phyloP scores from a whole-genome alignment of 2,329 filamentous ascomycete genomes.

The Cadophora luteo-olivacea region DNA sequence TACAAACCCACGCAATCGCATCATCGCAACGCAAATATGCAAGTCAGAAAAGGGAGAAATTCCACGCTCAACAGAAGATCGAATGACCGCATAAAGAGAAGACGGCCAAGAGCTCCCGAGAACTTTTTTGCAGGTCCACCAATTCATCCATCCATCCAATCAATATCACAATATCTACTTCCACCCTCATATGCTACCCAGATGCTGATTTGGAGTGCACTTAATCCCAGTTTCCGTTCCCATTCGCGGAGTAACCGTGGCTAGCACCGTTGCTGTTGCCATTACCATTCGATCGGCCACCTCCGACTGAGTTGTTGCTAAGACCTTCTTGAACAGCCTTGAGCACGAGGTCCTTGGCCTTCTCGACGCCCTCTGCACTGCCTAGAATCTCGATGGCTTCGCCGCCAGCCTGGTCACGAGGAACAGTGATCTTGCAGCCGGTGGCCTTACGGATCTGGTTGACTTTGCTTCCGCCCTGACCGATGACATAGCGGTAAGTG shows the following conservation, averaged over 20 bases:
- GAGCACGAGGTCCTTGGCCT: constrained; percentile 88
- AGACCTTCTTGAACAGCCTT: constrained; percentile 75
- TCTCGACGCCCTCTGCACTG: constrained; percentile 78
- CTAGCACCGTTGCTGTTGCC: constrained; percentile 23
- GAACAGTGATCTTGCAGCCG: constrained; percentile 92
- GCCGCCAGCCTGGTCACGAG: constrained; percentile 73
- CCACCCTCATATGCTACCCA: not conserved
- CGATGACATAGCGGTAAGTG: constrained; percentile 90
- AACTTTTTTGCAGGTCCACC: not conserved
- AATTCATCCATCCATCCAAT: not conserved
- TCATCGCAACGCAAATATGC: constrained; percentile 17
- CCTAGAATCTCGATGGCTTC: constrained; percentile 94
- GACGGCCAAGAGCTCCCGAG: not conserved
- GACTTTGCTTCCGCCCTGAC: constrained; percentile 87
- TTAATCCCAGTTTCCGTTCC: constrained; percentile 32
- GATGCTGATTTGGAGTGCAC: not conserved
- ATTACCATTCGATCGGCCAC: constrained; percentile 19
- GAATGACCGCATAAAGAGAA: not conserved
- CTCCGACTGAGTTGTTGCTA: constrained; percentile 22
- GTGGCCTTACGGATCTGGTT: constrained; percentile 92
- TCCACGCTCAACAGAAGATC: constrained; percentile 1
- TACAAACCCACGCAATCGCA: constrained; percentile 7
- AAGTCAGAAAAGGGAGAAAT: not conserved
- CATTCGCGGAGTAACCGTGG: constrained; percentile 7
- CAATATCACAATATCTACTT: not conserved